Evolutionary conservation across 257 asterid genomes (phyloP).

Genomic region (Scutellaria barbata): DNA sequence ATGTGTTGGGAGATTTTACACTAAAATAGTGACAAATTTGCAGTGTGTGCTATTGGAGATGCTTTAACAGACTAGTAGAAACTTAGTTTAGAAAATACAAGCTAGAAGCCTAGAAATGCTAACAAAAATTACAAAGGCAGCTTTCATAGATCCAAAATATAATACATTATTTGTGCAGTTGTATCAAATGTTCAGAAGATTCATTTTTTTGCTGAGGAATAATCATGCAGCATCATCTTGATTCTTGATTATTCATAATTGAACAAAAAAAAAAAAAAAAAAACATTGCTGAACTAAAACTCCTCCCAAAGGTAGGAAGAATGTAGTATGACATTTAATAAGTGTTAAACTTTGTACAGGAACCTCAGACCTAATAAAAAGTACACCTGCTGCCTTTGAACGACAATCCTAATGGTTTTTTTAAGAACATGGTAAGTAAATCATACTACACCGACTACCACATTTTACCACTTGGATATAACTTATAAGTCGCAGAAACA

Average conservation of each 20-base stretch:
- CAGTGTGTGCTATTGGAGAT: no score
- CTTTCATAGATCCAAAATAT: neutral
- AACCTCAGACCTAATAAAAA: conserved; percentile 14
- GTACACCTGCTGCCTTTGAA: neutral
- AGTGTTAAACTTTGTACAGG: neutral
- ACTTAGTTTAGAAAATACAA: neutral
- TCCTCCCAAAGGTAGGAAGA: conserved; percentile 9
- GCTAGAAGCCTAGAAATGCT: neutral
- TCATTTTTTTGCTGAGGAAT: neutral
- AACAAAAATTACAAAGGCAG: neutral
- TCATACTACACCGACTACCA: no score
- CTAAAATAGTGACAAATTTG: no score
- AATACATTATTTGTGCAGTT: neutral
- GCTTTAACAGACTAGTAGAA: neutral
- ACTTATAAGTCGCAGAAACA: neutral
- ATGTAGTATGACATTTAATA: neutral
- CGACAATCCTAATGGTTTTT: neutral
- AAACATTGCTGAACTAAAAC: neutral
- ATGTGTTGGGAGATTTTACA: no score
- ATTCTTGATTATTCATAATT: neutral
- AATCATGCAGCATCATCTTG: neutral
- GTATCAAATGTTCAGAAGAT: neutral
- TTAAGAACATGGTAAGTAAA: neutral
- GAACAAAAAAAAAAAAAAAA: neutral
- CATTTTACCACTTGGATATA: conserved; percentile 3